Evolutionary conservation across 1,139 yeast genomes (phyloP).

Genomic region (Suhomyces bribrorum): DNA sequence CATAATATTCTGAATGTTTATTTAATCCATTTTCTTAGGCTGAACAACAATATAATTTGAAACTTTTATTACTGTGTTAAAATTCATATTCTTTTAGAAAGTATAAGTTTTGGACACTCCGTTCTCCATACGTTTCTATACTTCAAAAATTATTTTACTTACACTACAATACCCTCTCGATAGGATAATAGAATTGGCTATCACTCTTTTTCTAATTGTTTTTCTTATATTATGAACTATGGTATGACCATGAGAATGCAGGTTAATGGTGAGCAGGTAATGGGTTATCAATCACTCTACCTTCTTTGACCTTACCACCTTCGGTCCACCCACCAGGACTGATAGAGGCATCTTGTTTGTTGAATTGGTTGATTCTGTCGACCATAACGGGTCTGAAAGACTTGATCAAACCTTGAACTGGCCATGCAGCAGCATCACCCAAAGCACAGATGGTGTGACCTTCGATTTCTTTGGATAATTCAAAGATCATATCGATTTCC

Average conservation of each 20-base stretch:
- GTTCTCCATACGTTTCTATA: no score
- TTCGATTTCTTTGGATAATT: conserved; percentile 80
- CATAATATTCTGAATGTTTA: no score
- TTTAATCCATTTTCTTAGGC: no score
- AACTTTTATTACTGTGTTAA: no score
- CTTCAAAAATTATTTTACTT: no score
- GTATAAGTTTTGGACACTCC: no score
- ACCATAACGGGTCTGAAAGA: conserved; percentile 81
- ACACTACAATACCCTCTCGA: no score
- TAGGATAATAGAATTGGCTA: no score
- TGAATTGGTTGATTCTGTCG: conserved; percentile 61
- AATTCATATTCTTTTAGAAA: no score
- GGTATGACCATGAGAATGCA: not conserved
- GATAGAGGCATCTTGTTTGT: conserved; percentile 47
- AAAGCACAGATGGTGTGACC: conserved; percentile 90
- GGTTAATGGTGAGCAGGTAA: conserved; percentile 43
- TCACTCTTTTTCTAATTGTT: no score
- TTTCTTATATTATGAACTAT: not conserved
- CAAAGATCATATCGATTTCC: conserved; percentile 81
- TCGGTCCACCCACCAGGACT: conserved; percentile 79
- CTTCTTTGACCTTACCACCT: conserved; percentile 61
- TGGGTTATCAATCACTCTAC: conserved; percentile 67
- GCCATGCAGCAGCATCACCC: conserved; percentile 95
- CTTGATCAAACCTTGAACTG: conserved; percentile 81
- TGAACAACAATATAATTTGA: no score